Base-by-base conservation (phyloP, 148 eudicot genomes). In the Gaultheria prostrata region DNA sequence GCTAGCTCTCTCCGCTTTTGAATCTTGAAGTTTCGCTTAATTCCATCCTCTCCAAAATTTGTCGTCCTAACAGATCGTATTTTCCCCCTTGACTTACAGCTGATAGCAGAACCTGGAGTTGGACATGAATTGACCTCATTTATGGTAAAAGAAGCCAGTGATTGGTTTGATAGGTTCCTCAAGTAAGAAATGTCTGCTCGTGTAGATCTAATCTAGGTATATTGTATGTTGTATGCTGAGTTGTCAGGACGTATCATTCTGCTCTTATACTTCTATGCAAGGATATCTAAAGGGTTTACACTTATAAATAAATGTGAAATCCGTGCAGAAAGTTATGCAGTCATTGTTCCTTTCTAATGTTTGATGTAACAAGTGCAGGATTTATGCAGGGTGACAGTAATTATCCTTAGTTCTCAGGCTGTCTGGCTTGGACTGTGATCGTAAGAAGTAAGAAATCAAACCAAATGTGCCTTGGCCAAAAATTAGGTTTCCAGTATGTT, bases 81-180 rank as follows among this genome's bases (percentile, higher is more conserved):
- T n/a, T 45, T 69, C 24, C 6, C 56, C 35, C 85, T 35, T 77
- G 3, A 48, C 39, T 71, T 78, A 21, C 95, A 97, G 99, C 78
- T 95, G 86, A 85, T 91, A 61, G 94, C 95, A 28, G 89, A 97
- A 87, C 89, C 90, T 8, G 95, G 94, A 61, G 85, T 97, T n/a
- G 91, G 93, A 45, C 99, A 97, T 83, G 86, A 86, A 85, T 89
- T 95, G 98, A 95, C 99, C 10, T 33, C 93, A 10, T 81, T 80
- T n/a, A 97, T 97, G 98, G 98, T 95, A 33, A 92, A 88, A 86
- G 89, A 89, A 91, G 98, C 98, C 43, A 92, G 98, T 63, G 92
- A 89, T 59, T 97, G 99, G 99, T 92, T 93, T 33, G 99, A 97
- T 88, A 87, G 82, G 83, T 93, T 84, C 79, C 94, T 94, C 49